Conservation (phyloP, 495 filamentous ascomycete species). For the Bacidia gigantensis region DNA sequence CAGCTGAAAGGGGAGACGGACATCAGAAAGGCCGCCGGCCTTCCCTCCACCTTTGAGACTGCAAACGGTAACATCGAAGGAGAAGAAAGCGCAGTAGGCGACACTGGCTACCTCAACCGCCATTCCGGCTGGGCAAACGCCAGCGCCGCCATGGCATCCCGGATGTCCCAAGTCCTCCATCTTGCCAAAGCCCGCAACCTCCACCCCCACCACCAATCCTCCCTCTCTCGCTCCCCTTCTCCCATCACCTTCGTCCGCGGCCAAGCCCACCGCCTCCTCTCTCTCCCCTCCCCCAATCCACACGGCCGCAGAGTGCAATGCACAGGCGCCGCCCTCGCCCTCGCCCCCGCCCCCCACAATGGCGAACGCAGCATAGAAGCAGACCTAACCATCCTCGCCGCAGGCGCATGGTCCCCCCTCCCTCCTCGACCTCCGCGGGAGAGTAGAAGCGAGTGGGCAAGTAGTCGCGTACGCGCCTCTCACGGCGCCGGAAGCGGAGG, state of each 20-base stretch:
- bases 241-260: not conserved
- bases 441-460: conserved; percentile 67
- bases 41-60: conserved; percentile 4
- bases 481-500: conserved; percentile 49
- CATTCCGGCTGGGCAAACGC: conserved; percentile 78
- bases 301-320: not conserved
- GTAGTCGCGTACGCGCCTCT: conserved; percentile 62
- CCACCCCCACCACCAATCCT: not conserved
- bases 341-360: not conserved
- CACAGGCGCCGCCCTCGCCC: not conserved
- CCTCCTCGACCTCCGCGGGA: conserved; percentile 65
- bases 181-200: not conserved
- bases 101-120: conserved; percentile 67
- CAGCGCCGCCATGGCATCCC: conserved; percentile 52
- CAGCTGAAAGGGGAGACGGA: conserved; percentile 28
- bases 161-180: conserved; percentile 43
- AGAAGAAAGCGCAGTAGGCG: conserved; percentile 35
- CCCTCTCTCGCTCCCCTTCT: too few relatives aligned
- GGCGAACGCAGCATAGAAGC: conserved; percentile 40
- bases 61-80: conserved; percentile 37
- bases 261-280: not conserved
- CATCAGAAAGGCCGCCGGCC: not conserved
- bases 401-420: conserved; percentile 73
- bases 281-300: not conserved
- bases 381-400: conserved; percentile 64